Conservation (phyloP, 176 grass and related monocot genomes). For the Zea luxurians region DNA sequence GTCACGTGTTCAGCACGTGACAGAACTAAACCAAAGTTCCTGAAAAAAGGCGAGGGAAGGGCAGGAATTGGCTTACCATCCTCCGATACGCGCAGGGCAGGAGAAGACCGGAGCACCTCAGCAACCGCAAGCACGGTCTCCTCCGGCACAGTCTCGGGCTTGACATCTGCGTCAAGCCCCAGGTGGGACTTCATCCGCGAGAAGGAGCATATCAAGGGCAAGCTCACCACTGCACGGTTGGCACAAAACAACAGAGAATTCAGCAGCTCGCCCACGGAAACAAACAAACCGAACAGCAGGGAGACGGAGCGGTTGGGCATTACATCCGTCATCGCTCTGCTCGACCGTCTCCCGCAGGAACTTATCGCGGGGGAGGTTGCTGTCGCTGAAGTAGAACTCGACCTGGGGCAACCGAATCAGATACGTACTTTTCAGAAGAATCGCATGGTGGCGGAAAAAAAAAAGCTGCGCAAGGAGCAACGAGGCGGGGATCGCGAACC, state of each 20-base stretch:
- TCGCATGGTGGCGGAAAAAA: not conserved
- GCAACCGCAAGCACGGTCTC: slow-evolving; percentile 49
- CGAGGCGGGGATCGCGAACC: slow-evolving; percentile 3
- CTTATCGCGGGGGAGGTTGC: slow-evolving; percentile 71
- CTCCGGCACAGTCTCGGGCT: slow-evolving; percentile 48
- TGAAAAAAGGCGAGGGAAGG: not conserved
- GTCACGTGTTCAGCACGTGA: not conserved
- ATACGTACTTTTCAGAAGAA: not conserved
- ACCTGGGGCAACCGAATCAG: slow-evolving; percentile 40
- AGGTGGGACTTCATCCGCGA: slow-evolving; percentile 65
- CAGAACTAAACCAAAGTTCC: not conserved
- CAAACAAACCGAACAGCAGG: not conserved
- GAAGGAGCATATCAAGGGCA: slow-evolving; percentile 79
- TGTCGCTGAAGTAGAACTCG: slow-evolving; percentile 86
- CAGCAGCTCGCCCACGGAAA: not conserved
- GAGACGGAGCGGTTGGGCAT: not conserved
- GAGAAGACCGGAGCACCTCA: slow-evolving; percentile 55
- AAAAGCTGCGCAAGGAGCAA: not conserved
- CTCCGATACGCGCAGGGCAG: slow-evolving; percentile 57
- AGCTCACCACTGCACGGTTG: slow-evolving; percentile 59
- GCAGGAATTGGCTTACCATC: slow-evolving; percentile 42
- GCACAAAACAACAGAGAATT: not conserved
- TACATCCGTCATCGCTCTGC: slow-evolving; percentile 70
- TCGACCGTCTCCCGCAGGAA: slow-evolving; percentile 63
- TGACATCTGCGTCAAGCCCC: slow-evolving; percentile 46